Evolutionary conservation across 164 flowering plant species (phyloP).

Genomic region (Magnolia kwangsiensis): DNA sequence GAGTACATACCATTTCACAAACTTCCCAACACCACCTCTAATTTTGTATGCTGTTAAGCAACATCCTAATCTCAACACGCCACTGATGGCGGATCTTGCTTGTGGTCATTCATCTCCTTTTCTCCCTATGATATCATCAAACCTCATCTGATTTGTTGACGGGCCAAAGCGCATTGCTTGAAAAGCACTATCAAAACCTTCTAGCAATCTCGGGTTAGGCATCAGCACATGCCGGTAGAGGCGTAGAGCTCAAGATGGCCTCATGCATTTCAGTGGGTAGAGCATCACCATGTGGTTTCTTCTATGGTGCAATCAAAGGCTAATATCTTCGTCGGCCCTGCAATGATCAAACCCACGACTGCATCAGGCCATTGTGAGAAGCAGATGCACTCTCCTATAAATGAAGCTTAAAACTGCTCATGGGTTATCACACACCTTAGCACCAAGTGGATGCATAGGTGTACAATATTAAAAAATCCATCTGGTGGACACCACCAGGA

Average conservation of each 20-base stretch:
- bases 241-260: not conserved
- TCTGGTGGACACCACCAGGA: too few relatives aligned
- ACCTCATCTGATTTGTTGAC: too few relatives aligned
- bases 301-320: not conserved
- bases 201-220: not conserved
- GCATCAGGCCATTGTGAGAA: not conserved
- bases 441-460: not conserved
- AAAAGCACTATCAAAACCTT: not conserved
- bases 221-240: not conserved
- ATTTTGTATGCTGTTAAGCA: too few relatives aligned
- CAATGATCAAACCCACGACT: not conserved
- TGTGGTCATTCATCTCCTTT: too few relatives aligned
- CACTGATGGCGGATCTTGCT: too few relatives aligned
- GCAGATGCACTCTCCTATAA: not conserved
- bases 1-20: too few relatives aligned
- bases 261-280: not conserved
- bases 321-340: not conserved
- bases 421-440: not conserved
- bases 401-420: not conserved
- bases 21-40: too few relatives aligned
- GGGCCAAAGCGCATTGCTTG: not conserved
- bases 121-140: too few relatives aligned
- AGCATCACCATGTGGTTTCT: not conserved
- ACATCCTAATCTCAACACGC: too few relatives aligned
- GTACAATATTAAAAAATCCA: not conserved